Percentiles rank a stretch among this genome's conserved stretches.
These are phyloP conservation scores for Cryptococcus sp. DNA, from an alignment of 1,284 basidiomycete genomes.

Conservation along the genomic window DNA sequence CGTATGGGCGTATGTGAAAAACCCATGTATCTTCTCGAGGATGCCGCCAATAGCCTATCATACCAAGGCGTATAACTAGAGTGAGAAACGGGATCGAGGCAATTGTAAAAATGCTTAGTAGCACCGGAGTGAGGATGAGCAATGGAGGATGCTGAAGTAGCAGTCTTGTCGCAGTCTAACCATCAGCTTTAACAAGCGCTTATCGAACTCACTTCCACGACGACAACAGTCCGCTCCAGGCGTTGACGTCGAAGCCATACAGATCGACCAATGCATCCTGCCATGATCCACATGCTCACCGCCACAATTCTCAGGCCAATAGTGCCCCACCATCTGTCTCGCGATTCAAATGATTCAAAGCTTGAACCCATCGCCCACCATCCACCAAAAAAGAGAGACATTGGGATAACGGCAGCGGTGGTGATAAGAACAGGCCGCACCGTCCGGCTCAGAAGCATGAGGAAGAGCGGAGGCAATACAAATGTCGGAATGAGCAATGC, in stretches of 20 bases:
- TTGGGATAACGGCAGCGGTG: slow-evolving; percentile 73
- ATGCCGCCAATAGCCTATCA: slow-evolving; percentile 61
- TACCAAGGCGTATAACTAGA: slow-evolving; percentile 71
- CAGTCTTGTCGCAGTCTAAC: slow-evolving; percentile 64
- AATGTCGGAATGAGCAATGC: slow-evolving; percentile 71
- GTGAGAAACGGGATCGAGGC: slow-evolving; percentile 79
- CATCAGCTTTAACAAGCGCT: neutral
- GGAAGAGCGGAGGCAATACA: slow-evolving; percentile 66
- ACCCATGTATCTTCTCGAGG: slow-evolving; percentile 51
- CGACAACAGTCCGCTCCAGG: slow-evolving; percentile 58
- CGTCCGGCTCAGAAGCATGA: slow-evolving; percentile 69
- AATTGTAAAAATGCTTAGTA: slow-evolving; percentile 68
- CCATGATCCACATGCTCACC: slow-evolving; percentile 65
- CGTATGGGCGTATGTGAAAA: slow-evolving; percentile 74
- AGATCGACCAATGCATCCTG: slow-evolving; percentile 65
- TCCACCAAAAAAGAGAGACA: slow-evolving; percentile 71
- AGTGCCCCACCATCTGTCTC: slow-evolving; percentile 64
- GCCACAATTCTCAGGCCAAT: slow-evolving; percentile 69
- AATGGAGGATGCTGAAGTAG: slow-evolving; percentile 75
- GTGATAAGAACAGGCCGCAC: slow-evolving; percentile 74
- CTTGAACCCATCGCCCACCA: slow-evolving; percentile 84
- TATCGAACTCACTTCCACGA: slow-evolving; percentile 56
- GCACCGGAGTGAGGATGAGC: slow-evolving; percentile 69
- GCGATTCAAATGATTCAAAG: slow-evolving; percentile 75
- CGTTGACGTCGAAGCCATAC: slow-evolving; percentile 62